phyloP scores from a whole-genome alignment of 768 basidiomycete species.

The Rhizopogon vesiculosus region DNA sequence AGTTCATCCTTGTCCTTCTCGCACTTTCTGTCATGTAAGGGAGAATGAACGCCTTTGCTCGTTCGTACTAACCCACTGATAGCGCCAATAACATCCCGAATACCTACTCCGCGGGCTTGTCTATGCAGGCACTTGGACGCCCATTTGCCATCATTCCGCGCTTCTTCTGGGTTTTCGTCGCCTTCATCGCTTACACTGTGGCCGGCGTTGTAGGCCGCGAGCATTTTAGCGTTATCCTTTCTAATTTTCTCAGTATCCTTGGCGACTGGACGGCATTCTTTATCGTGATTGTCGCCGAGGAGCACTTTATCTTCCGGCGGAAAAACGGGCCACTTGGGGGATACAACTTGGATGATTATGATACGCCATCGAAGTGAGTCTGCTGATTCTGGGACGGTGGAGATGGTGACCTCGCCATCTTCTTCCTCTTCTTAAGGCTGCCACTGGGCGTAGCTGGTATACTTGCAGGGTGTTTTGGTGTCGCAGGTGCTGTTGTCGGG shows the following conservation, averaged over 20 bases:
- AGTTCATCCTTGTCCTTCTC: conserved; percentile 38
- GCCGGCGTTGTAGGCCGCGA: conserved; percentile 38
- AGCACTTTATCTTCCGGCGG: conserved; percentile 43
- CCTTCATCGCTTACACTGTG: conserved; percentile 34
- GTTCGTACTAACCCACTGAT: conserved; percentile 1
- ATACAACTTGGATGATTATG: conserved; percentile 49
- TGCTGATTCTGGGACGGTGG: background rate
- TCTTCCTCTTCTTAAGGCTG: conserved; percentile 23
- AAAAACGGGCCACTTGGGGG: conserved; percentile 37
- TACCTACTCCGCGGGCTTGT: conserved; percentile 44
- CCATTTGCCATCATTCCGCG: conserved; percentile 40
- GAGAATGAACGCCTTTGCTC: background rate
- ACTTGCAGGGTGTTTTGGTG: conserved; percentile 41
- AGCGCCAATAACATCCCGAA: conserved; percentile 38
- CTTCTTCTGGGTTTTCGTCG: conserved; percentile 40
- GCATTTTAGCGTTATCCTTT: conserved; percentile 39
- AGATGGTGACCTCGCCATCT: background rate
- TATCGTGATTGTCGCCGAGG: conserved; percentile 39
- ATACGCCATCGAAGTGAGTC: conserved; percentile 31
- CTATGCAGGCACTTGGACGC: conserved; percentile 40
- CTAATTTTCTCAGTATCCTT: conserved; percentile 38
- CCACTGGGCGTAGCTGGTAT: conserved; percentile 47
- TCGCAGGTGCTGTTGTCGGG: conserved; percentile 43
- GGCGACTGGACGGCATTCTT: conserved; percentile 46
- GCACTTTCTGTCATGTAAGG: conserved; percentile 38